Evolutionary conservation across 768 basidiomycete genomes (phyloP).

Genomic region (Pleurotus eryngii): DNA sequence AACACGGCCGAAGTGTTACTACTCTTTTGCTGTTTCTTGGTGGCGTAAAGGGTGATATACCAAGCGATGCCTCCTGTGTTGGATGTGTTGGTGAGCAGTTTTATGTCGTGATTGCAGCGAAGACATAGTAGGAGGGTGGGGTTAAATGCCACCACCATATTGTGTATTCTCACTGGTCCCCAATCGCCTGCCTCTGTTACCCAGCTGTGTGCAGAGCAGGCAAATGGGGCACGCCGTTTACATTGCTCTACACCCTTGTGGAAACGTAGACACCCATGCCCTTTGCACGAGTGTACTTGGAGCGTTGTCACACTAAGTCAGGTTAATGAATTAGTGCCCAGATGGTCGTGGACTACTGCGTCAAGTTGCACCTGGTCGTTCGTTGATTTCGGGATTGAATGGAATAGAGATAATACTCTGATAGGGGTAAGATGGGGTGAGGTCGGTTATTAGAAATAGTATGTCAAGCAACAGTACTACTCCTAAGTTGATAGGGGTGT

Average conservation of each 20-base stretch:
- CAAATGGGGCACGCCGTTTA: constrained; percentile 33
- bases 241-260: constrained; percentile 20
- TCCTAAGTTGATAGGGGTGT: too few species aligned
- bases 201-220: constrained; percentile 16
- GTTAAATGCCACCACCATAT: constrained; percentile 1
- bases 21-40: constrained; percentile 18
- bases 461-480: too few species aligned
- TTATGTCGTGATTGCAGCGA: constrained; percentile 35
- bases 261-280: constrained; percentile 15
- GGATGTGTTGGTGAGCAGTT: constrained; percentile 29
- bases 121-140: not conserved
- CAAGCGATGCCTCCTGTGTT: constrained; percentile 31
- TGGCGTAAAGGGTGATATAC: constrained; percentile 22
- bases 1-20: constrained; percentile 29
- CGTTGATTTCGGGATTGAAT: too few species aligned
- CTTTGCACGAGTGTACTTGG: constrained; percentile 32
- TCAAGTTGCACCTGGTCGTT: too few species aligned
- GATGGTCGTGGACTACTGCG: too few species aligned
- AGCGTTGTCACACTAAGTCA: too few species aligned
- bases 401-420: too few species aligned
- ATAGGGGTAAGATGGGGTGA: too few species aligned
- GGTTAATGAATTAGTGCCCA: too few species aligned
- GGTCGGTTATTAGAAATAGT: too few species aligned
- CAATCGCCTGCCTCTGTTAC: constrained; percentile 24
- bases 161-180: constrained; percentile 18